Conservation (phyloP, 1,284 basidiomycete species). For the Bondarzewia mesenterica region DNA sequence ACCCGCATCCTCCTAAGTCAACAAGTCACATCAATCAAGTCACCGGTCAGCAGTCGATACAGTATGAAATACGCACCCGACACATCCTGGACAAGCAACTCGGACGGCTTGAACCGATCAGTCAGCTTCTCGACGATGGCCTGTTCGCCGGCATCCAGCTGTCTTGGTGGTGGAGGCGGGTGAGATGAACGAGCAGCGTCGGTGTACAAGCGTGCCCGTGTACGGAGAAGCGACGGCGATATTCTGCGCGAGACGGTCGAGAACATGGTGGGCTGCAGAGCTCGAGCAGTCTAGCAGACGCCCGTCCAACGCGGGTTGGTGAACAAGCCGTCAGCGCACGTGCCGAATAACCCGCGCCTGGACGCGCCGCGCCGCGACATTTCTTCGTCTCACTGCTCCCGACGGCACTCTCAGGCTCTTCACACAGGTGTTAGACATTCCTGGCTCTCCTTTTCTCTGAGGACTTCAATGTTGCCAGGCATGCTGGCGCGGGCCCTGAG, state of each 20-base stretch:
- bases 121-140: slow-evolving; percentile 68
- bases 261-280: slow-evolving; percentile 17
- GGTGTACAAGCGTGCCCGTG: slow-evolving; percentile 3
- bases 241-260: slow-evolving; percentile 20
- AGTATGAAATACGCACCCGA: slow-evolving; percentile 54
- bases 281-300: neutral
- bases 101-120: slow-evolving; percentile 66
- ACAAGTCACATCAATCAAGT: neutral
- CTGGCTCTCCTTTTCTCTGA: neutral
- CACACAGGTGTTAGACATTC: too few relatives aligned
- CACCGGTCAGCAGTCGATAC: neutral
- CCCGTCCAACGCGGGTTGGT: neutral
- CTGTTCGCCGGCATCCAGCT: slow-evolving; percentile 53
- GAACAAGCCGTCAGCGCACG: neutral
- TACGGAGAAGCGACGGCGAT: slow-evolving; percentile 9
- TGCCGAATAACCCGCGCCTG: neutral
- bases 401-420: too few relatives aligned
- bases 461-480: neutral
- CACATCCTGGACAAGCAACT: slow-evolving; percentile 80
- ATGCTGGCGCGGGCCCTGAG: neutral
- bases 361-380: neutral
- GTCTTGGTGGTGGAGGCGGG: slow-evolving; percentile 12
- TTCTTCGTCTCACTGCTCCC: neutral
- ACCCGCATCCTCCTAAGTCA: slow-evolving; percentile 81
- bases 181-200: slow-evolving; percentile 8